Evolutionary conservation across 371 early-diverging fungal genomes (phyloP), one percentile per base, ranked within the genome.

Genomic region (Mortierella sp.): DNA sequence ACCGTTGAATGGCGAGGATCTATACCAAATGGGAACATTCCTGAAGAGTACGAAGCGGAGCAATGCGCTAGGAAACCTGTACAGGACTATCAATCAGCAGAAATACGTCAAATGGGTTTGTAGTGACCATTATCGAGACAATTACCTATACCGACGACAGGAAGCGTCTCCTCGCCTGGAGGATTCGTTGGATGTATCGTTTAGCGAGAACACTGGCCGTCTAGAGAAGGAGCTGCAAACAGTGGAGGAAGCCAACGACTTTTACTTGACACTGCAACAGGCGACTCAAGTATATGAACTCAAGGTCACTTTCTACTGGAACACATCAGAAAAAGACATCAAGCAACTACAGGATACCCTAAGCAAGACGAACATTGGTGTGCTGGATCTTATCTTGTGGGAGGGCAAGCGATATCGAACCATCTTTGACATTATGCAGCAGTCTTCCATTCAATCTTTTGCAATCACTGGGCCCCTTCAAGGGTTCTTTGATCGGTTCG

Each of bases 61-160:
- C 21, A 19, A 21, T 10, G 56, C 30, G 2, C 26, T 61, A 0
- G 68, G 61, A 6, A 61, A 67, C 21, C 61, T 67, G 1, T 51
- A 61, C 27, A 21, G 68, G 16, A 59, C 61, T 30, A 23, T 34
- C 30, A 41, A 31, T 2, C 21, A 28, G 4, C 42, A 67, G 3
- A 50, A 52, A n/a, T 23, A 46, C 18, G 54, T 68, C 27, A 61
- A 60, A 24, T 68, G 68, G 68, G 68, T 68, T 13, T 68, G 68
- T 23, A 23, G 9, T 9, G 68, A 68, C 18, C 68, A 68, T 42
- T 68, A 56, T 23, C 57, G 47, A 13, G 58, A 57, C 7, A 34
- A 34, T 10, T 34, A 34, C 10, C 34, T 34, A 34, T 34, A 34
- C 34, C 50, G 24, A 13, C 34, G 10, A 34, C 7, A 34, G 34